phyloP scores from a whole-genome alignment of 257 asterid species.

The Fraxinus quadrangulata region DNA sequence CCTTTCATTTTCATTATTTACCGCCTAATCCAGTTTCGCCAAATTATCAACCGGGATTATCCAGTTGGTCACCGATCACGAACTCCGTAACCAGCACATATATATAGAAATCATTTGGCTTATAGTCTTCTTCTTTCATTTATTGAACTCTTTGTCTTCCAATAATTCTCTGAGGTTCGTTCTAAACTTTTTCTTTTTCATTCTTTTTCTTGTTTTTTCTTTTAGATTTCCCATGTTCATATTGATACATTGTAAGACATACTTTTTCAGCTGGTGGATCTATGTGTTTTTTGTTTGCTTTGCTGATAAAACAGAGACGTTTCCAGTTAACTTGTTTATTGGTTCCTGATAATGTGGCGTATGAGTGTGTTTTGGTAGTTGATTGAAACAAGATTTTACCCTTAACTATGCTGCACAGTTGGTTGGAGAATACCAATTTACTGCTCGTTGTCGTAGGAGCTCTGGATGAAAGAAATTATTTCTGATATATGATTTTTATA shows the following conservation, averaged over 20 bases:
- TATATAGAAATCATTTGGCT: conserved; percentile 25
- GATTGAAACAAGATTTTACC: no score
- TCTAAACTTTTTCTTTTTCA: background rate
- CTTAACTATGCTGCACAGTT: no score
- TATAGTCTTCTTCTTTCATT: conserved; percentile 22
- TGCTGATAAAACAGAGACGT: background rate
- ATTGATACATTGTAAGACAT: background rate
- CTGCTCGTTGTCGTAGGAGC: no score
- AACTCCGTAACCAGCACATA: conserved; percentile 17
- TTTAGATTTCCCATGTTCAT: background rate
- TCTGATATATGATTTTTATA: no score
- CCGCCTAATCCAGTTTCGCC: conserved; percentile 33
- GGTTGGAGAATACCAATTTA: no score
- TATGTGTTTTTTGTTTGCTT: background rate
- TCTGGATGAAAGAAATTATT: no score
- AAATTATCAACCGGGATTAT: conserved; percentile 30
- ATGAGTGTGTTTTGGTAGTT: no score
- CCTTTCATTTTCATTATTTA: conserved; percentile 30
- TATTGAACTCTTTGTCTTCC: conserved; percentile 16
- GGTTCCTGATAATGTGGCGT: no score
- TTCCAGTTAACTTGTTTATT: background rate
- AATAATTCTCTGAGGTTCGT: conserved; percentile 24
- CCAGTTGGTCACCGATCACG: conserved; percentile 28
- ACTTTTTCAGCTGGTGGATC: background rate
- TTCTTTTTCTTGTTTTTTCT: background rate